Conservation (phyloP, 1,284 basidiomycete genomes). For the Retiboletus flavoniger region DNA sequence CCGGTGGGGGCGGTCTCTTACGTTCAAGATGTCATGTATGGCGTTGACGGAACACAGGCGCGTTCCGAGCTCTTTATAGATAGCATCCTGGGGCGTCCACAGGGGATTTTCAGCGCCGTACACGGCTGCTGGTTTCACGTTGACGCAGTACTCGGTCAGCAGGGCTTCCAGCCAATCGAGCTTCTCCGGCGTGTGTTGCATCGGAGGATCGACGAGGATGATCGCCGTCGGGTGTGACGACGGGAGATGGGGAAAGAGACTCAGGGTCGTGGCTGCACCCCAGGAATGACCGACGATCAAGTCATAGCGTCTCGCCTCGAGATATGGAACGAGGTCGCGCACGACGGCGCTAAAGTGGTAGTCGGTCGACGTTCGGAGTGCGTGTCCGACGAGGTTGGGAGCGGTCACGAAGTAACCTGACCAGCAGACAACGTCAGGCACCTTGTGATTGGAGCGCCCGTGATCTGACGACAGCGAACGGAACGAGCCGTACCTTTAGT, state of each 20-base stretch:
- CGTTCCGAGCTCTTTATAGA: conserved; percentile 18
- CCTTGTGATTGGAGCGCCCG: not conserved
- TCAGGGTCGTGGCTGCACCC: conserved; percentile 14
- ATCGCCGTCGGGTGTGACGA: conserved; percentile 16
- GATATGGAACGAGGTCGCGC: conserved; percentile 26
- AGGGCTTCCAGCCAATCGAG: not conserved
- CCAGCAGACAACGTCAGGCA: not conserved
- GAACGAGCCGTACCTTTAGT: conserved; percentile 14
- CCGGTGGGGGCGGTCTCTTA: conserved; percentile 3
- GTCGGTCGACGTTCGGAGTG: conserved; percentile 12
- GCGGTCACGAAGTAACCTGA: conserved; percentile 28
- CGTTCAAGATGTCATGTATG: conserved; percentile 12
- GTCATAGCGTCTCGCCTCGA: conserved; percentile 16
- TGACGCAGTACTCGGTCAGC: not conserved
- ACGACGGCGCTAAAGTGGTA: conserved; percentile 16
- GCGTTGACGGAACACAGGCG: conserved; percentile 14
- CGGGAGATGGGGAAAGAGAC: conserved; percentile 21
- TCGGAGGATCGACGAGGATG: conserved; percentile 27
- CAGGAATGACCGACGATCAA: conserved; percentile 29
- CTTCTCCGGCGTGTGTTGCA: not conserved
- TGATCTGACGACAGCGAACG: not conserved
- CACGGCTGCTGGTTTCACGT: conserved; percentile 5
- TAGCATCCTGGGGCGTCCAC: conserved; percentile 21
- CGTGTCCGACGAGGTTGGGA: conserved; percentile 28
- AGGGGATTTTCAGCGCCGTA: conserved; percentile 16